Conservation (phyloP, 139 green algal genomes). For the Ulvella scutata region DNA sequence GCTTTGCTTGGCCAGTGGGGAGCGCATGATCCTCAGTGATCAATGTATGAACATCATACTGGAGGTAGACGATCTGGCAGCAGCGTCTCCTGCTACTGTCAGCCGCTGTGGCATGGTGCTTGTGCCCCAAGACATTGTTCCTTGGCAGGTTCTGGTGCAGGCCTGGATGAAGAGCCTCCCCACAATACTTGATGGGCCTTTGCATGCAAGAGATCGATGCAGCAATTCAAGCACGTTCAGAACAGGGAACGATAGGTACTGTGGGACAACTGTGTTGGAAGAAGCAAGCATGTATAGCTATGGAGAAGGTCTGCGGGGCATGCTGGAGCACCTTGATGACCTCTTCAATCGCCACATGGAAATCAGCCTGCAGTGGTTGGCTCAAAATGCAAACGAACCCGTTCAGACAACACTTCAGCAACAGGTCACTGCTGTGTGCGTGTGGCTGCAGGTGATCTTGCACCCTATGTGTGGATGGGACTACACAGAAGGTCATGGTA, state of each 20-base stretch:
- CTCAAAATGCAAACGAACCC: background rate
- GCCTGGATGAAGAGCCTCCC: background rate
- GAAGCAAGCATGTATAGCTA: too few species aligned
- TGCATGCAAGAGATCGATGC: background rate
- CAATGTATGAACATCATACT: conserved; percentile 32
- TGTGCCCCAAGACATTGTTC: background rate
- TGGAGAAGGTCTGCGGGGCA: background rate
- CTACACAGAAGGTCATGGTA: background rate
- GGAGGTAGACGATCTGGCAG: conserved; percentile 34
- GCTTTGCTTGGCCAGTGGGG: conserved; percentile 31
- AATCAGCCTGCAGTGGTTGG: background rate
- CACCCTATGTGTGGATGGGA: background rate
- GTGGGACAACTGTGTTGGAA: too few species aligned
- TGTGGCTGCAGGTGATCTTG: background rate
- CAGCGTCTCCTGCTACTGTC: conserved; percentile 38
- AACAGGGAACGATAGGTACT: background rate
- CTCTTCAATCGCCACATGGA: background rate
- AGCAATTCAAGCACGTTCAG: background rate
- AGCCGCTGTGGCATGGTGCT: conserved; percentile 40
- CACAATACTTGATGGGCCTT: too few species aligned
- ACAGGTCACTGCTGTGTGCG: background rate
- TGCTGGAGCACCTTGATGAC: background rate
- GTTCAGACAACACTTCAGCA: background rate
- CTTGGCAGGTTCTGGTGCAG: background rate
- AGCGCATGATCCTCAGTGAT: conserved; percentile 29